Evolutionary conservation across 208 protist genomes (phyloP).

Genomic region (Wallacemonas rigidus): DNA sequence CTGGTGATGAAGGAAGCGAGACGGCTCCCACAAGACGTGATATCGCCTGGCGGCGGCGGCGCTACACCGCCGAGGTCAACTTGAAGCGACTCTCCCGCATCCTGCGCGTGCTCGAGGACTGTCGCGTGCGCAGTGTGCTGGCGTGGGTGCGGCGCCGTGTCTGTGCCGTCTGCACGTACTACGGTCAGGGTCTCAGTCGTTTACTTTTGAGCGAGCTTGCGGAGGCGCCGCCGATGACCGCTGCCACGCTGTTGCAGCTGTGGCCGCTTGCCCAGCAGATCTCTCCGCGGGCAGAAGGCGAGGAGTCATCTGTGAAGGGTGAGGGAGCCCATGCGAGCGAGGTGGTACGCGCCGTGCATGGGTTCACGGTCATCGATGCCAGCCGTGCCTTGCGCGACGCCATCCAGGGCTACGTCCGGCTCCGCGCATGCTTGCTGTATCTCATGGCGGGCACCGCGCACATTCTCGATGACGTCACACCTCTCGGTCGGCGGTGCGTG

Average conservation of each 20-base stretch:
- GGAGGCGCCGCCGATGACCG: neutral
- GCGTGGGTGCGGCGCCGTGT: constrained; percentile 18
- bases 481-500: constrained; percentile 35
- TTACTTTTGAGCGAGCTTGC: constrained; percentile 21
- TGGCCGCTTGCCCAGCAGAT: neutral
- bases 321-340: too few relatives aligned
- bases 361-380: constrained; percentile 26
- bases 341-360: neutral
- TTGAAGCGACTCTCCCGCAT: constrained; percentile 23
- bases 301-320: too few relatives aligned
- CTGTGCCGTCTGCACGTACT: neutral
- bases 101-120: constrained; percentile 30
- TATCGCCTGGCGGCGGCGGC: neutral
- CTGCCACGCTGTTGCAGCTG: neutral
- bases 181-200: constrained; percentile 17
- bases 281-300: too few relatives aligned
- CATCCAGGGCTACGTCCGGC: constrained; percentile 46
- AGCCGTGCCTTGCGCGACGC: constrained; percentile 52
- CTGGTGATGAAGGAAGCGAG: neutral
- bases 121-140: constrained; percentile 21
- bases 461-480: constrained; percentile 47
- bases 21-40: neutral
- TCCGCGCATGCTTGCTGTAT: constrained; percentile 49
- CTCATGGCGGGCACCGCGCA: constrained; percentile 54
- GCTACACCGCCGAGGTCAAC: constrained; percentile 16